phyloP scores from a whole-genome alignment of 176 grass and related monocot species.

The Triticum monococcum region DNA sequence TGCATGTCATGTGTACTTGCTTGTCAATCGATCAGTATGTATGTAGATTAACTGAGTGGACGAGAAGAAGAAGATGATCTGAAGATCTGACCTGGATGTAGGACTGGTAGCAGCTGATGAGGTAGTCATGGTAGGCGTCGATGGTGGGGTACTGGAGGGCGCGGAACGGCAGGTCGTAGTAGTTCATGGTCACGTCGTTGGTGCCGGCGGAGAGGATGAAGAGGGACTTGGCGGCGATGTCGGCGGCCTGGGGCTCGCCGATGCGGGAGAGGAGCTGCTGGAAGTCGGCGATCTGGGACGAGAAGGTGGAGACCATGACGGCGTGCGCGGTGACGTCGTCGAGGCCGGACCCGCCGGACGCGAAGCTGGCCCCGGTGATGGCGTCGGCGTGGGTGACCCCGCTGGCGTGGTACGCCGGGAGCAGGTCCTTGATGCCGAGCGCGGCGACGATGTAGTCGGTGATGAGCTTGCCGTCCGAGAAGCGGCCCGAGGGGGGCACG shows the following conservation, averaged over 20 bases:
- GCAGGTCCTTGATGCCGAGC: slow-evolving; percentile 52
- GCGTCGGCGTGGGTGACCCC: slow-evolving; percentile 25
- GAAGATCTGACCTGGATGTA: slow-evolving; percentile 36
- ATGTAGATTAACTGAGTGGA: neutral
- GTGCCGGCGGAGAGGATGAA: slow-evolving; percentile 54
- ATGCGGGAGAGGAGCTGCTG: slow-evolving; percentile 31
- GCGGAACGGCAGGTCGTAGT: slow-evolving; percentile 29
- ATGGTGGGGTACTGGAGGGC: slow-evolving; percentile 21
- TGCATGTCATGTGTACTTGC: neutral
- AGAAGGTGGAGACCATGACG: slow-evolving; percentile 39
- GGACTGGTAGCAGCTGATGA: slow-evolving; percentile 36
- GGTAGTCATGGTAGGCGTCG: slow-evolving; percentile 43
- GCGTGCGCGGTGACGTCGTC: slow-evolving; percentile 49
- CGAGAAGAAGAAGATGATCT: neutral
- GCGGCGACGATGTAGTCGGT: slow-evolving; percentile 63
- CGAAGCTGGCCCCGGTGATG: slow-evolving; percentile 64
- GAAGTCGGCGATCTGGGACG: slow-evolving; percentile 48
- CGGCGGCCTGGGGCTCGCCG: slow-evolving; percentile 17
- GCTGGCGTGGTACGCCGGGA: slow-evolving; percentile 40
- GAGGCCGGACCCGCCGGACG: slow-evolving; percentile 63
- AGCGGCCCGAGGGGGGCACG: slow-evolving; percentile 51
- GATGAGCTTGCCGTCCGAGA: slow-evolving; percentile 66
- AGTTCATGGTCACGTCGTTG: slow-evolving; percentile 65
- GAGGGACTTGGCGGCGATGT: slow-evolving; percentile 39
- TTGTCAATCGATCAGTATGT: neutral